Evolutionary conservation across 345 rosid species (phyloP).

Genomic region (Eucalyptus leucophloia): DNA sequence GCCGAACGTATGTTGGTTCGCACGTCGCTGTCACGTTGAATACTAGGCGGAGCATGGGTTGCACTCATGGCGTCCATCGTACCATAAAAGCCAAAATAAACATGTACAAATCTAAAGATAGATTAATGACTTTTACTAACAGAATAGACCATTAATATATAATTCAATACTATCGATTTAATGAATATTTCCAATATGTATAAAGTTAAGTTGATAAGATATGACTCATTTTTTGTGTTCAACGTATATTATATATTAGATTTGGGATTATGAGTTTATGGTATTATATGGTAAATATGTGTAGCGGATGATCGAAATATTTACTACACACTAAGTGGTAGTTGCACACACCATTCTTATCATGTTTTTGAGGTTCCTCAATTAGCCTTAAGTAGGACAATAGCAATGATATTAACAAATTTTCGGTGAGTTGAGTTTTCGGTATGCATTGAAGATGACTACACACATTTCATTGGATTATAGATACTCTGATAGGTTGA

Average conservation of each 20-base stretch:
- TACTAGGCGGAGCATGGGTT: not conserved
- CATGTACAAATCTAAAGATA: not conserved
- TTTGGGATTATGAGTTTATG: no score
- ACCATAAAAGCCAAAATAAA: not conserved
- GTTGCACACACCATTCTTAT: not conserved
- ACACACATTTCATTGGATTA: no score
- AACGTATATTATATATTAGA: not conserved
- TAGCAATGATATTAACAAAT: not conserved
- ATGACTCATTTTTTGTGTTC: not conserved
- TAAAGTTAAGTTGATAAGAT: not conserved
- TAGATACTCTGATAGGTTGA: not conserved
- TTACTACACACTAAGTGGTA: not conserved
- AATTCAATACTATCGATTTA: not conserved
- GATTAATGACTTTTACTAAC: not conserved
- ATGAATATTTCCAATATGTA: no score
- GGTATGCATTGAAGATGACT: not conserved
- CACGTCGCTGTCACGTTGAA: not conserved
- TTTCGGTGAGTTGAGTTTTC: no score
- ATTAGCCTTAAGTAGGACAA: not conserved
- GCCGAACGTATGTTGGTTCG: not conserved
- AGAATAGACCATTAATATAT: no score
- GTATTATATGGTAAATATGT: not conserved
- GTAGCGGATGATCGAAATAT: no score
- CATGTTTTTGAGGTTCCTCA: not conserved
- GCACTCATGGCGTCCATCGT: not conserved